phyloP scores from a whole-genome alignment of 148 eudicot genomes.

The Rhododendron vialii region DNA sequence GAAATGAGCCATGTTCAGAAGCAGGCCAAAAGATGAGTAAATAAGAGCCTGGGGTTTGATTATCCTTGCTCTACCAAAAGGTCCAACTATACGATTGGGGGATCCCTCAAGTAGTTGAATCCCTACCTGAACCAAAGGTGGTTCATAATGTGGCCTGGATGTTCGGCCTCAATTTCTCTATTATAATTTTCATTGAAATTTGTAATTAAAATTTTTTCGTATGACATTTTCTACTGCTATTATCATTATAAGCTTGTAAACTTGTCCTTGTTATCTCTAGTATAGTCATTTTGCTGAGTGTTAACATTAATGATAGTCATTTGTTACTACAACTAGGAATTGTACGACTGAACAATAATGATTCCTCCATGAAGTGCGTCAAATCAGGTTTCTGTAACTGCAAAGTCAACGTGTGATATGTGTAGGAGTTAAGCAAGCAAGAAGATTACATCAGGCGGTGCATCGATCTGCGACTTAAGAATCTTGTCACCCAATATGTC shows the following conservation, averaged over 20 bases:
- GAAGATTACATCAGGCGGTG: constrained; percentile 67
- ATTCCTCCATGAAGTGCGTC: background rate
- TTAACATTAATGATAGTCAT: background rate
- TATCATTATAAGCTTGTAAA: background rate
- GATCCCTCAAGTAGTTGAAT: background rate
- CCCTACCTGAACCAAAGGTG: background rate
- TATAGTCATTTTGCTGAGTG: background rate
- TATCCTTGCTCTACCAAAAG: background rate
- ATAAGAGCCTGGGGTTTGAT: background rate
- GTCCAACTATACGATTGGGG: background rate
- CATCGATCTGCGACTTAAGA: constrained; percentile 69
- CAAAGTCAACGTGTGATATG: background rate
- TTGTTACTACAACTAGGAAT: background rate
- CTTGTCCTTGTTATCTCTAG: background rate
- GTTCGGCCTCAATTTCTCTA: background rate
- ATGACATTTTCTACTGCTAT: background rate
- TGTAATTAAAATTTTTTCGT: background rate
- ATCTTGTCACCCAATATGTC: constrained; percentile 73
- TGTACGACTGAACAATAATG: background rate
- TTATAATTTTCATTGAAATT: background rate
- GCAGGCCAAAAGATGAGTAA: constrained; percentile 1
- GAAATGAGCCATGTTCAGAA: background rate
- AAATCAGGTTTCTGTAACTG: background rate
- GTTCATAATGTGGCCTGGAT: background rate
- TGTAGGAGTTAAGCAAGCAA: constrained; percentile 3